Percentiles rank a stretch among this genome's conserved stretches.
Conservation (phyloP, 2,329 filamentous ascomycete species). For the Epichloe gansuensis region DNA sequence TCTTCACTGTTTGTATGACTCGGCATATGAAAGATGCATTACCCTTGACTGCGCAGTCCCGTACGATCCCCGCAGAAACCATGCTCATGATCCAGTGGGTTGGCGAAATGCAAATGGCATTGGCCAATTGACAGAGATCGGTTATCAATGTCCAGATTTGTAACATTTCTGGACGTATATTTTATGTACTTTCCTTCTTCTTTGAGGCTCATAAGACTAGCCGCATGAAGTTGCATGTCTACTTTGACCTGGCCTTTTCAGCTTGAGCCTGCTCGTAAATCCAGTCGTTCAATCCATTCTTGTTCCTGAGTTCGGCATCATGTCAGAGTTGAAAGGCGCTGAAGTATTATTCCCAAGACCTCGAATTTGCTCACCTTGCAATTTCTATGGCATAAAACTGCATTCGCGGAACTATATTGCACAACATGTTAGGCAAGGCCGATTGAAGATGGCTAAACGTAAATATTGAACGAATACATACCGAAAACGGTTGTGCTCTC, state of each 20-base stretch:
- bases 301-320: slow-evolving; percentile 46
- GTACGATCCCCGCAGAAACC: background rate
- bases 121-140: background rate
- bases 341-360: background rate
- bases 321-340: background rate
- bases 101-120: too few relatives aligned
- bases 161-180: background rate
- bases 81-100: background rate
- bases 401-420: slow-evolving; percentile 36
- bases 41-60: background rate
- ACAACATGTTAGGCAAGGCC: background rate
- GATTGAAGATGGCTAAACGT: background rate
- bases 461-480: slow-evolving; percentile 25
- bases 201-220: too few relatives aligned
- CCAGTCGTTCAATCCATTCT: slow-evolving; percentile 88
- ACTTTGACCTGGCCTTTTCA: slow-evolving; percentile 26
- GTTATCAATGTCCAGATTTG: background rate
- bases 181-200: background rate
- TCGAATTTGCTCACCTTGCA: slow-evolving; percentile 21
- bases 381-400: slow-evolving; percentile 44
- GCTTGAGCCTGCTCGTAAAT: slow-evolving; percentile 74
- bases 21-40: background rate
- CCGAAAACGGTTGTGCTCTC: slow-evolving; percentile 87
- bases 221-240: background rate
- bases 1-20: background rate